Base-by-base conservation (phyloP, 345 rosid genomes). In the Salix exigua region DNA sequence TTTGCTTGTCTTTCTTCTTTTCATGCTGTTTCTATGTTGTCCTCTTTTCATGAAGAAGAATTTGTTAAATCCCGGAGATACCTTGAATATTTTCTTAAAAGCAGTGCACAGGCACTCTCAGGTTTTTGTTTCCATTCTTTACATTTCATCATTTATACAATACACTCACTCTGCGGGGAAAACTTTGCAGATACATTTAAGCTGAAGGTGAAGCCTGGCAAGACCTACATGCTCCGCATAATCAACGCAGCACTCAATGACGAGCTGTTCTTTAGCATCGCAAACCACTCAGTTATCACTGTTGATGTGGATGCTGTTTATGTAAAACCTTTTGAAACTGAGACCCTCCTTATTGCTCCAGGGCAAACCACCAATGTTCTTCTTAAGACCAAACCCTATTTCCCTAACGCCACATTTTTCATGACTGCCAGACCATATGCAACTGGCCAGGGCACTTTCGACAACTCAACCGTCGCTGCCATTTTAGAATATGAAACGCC, bases 241-340 rank as follows among this genome's bases (percentile, higher is more conserved):
- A 80, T 80, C 79, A 80, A 80, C 7, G 77, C 77, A 23, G 77
- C 77, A 12, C 83, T 80, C 7, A 80, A 80, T 10, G 83, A 80
- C 11, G 83, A 80, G 72, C 80, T 80, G 26, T 80, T 80, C 76
- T 80, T 80, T 37, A 67, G 74, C n/a, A 72, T 76, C 6, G 80
- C 80, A 30, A 76, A 80, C 58, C 83, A 80, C 44, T 76, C 77
- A 37, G 51, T 76, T 5, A 68, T 44, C 14, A 33, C 68, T 3
- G 80, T 81, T 16, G 80, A 81, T 1, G 83, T 31, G 4, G 83
- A 81, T 62, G 83, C 80, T 6, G 71, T 73, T 10, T 81, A 76
- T 33, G 77, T 77, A 5, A 81, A 81, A 40, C 77, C 80, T 12
- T 81, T 76, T 23, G 60, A 76, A 44, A 67, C 67, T 1, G n/a